A percentile compares a stretch with the other conserved stretches of the same genome.
phyloP scores from a whole-genome alignment of 176 grass and related monocot species.

The Cymbopogon citratus region DNA sequence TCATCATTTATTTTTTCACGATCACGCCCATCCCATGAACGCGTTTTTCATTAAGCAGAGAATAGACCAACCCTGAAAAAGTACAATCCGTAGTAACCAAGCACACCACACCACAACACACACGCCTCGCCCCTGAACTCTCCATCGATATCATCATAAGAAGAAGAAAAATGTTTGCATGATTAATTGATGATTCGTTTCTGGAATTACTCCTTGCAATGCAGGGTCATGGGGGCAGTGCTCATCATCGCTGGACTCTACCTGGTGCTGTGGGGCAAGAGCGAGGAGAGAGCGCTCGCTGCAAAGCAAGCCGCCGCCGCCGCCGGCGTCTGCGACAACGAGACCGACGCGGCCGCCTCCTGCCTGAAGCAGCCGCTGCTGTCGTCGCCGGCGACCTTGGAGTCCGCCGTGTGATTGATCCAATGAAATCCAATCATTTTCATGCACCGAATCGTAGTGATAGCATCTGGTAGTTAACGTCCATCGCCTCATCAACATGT shows the following conservation, averaged over 20 bases:
- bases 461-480: background rate
- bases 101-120: no score
- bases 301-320: background rate
- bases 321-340: background rate
- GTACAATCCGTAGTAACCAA: no score
- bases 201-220: background rate
- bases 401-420: background rate
- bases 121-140: no score
- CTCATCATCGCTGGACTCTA: constrained; percentile 1
- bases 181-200: background rate
- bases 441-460: background rate
- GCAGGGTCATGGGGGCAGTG: background rate
- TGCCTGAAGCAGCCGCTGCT: constrained; percentile 22
- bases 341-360: background rate
- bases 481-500: background rate
- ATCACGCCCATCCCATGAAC: no score
- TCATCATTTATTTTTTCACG: no score
- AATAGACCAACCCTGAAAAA: no score
- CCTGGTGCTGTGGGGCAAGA: constrained; percentile 17
- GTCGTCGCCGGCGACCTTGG: background rate
- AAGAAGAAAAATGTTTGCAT: no score
- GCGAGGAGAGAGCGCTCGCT: background rate
- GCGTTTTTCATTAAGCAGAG: no score
- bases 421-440: background rate
- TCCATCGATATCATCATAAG: no score